A percentile compares a stretch with the other conserved stretches of the same genome.
Conservation (phyloP, 2,329 filamentous ascomycete genomes). For the Rosellinia necatrix region DNA sequence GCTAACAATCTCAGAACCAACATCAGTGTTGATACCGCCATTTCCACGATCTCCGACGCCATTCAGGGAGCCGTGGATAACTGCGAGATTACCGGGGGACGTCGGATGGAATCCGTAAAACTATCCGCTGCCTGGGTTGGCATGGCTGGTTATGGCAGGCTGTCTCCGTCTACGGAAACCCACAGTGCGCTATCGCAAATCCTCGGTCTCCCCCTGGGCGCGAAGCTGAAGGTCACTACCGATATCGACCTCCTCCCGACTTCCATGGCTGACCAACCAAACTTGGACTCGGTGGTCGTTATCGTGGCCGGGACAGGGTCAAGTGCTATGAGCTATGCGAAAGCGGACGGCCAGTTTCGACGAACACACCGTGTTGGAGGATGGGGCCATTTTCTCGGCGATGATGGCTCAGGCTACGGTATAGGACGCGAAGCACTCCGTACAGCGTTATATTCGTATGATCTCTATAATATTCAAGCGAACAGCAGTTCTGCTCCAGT, state of each 20-base stretch:
- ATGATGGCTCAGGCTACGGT: slow-evolving; percentile 23
- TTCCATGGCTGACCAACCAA: background rate
- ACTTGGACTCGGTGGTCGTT: slow-evolving; percentile 10
- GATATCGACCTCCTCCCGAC: slow-evolving; percentile 17
- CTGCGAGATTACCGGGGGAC: slow-evolving; percentile 1
- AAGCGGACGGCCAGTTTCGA: slow-evolving; percentile 8
- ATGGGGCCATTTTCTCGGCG: slow-evolving; percentile 22
- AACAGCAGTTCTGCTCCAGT: background rate
- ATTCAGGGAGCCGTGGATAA: slow-evolving; percentile 8
- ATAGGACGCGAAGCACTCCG: slow-evolving; percentile 21
- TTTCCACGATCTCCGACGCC: slow-evolving; percentile 13
- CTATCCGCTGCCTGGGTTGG: slow-evolving; percentile 17
- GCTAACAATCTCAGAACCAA: slow-evolving; percentile 14
- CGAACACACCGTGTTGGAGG: slow-evolving; percentile 17
- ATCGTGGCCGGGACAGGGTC: slow-evolving; percentile 19
- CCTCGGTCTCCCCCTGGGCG: slow-evolving; percentile 1
- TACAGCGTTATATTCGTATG: slow-evolving; percentile 9
- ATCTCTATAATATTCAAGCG: background rate
- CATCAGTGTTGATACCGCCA: slow-evolving; percentile 1
- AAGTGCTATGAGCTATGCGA: slow-evolving; percentile 16
- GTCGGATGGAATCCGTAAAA: background rate
- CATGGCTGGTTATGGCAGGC: slow-evolving; percentile 20
- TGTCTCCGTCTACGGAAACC: background rate
- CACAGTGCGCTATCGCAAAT: slow-evolving; percentile 1
- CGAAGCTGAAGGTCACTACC: slow-evolving; percentile 7